A percentile compares a stretch with the other conserved stretches of the same genome.
phyloP scores from a whole-genome alignment of 2,329 filamentous ascomycete genomes.

The Xylaria digitata region DNA sequence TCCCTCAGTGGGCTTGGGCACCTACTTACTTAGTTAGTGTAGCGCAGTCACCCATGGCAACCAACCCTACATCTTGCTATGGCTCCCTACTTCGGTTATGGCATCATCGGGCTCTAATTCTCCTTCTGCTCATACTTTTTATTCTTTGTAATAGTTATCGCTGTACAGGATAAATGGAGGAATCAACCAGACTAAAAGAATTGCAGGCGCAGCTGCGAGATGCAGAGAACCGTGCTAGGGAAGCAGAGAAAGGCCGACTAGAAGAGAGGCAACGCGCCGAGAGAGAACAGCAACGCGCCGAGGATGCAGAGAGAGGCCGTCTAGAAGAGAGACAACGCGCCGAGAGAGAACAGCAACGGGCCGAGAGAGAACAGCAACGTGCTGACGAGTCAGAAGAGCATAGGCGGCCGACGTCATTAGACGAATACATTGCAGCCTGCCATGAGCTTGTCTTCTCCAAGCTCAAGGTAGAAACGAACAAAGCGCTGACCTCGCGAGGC shows the following conservation, averaged over 20 bases:
- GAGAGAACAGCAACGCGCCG: too few species aligned
- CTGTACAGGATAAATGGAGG: conserved; percentile 18
- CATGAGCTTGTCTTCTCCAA: conserved; percentile 45
- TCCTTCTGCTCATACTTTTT: not conserved
- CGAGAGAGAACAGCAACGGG: too few species aligned
- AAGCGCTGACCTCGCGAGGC: conserved; percentile 44
- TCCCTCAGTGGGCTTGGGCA: too few species aligned
- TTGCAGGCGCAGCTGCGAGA: conserved; percentile 13
- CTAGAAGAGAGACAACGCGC: too few species aligned
- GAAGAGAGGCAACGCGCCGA: too few species aligned
- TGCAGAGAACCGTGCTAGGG: conserved; percentile 9
- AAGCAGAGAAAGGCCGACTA: too few species aligned
- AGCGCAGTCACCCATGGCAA: conserved; percentile 1
- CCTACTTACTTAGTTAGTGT: too few species aligned
- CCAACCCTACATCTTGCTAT: not conserved
- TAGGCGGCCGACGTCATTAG: conserved; percentile 44
- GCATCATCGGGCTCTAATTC: not conserved
- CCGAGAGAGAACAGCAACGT: conserved; percentile 1
- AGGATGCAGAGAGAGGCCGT: too few species aligned
- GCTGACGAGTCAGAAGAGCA: conserved; percentile 38
- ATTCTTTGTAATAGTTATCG: not conserved
- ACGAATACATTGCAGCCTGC: conserved; percentile 51
- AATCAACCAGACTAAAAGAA: conserved; percentile 18
- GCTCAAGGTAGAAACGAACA: conserved; percentile 45
- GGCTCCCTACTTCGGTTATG: not conserved